Percentiles rank a stretch among this genome's conserved stretches.
Evolutionary conservation across 148 eudicot species (phyloP).

Genomic region (Rhododendron kiyosumense): DNA sequence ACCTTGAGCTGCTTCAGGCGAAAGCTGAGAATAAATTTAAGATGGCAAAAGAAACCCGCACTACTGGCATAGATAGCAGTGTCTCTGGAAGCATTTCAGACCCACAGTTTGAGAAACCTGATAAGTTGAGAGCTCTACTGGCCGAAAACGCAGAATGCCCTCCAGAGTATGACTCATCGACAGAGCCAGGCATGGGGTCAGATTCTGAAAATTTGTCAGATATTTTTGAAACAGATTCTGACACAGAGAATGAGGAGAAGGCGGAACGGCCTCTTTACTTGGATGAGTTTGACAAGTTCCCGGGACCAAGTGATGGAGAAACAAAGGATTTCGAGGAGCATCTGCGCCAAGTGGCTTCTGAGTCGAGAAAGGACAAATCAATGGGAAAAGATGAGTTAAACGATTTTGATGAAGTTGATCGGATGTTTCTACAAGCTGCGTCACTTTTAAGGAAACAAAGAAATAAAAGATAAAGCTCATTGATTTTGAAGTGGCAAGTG

Average conservation of each 20-base stretch:
- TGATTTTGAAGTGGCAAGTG: background rate
- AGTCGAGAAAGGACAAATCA: constrained; percentile 31
- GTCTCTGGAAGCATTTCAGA: constrained; percentile 16
- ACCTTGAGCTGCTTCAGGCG: constrained; percentile 62
- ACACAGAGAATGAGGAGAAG: constrained; percentile 36
- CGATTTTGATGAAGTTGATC: constrained; percentile 83
- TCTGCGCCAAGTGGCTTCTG: constrained; percentile 45
- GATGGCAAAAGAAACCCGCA: constrained; percentile 21
- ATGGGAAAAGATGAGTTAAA: constrained; percentile 31
- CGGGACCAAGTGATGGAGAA: constrained; percentile 28
- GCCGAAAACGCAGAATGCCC: constrained; percentile 31
- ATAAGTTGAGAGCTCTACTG: constrained; percentile 49
- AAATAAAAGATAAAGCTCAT: constrained; percentile 16
- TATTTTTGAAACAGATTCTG: constrained; percentile 84
- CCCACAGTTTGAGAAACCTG: constrained; percentile 33
- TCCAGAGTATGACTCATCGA: constrained; percentile 26
- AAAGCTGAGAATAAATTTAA: constrained; percentile 33
- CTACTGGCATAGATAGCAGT: constrained; percentile 9
- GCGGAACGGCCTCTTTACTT: constrained; percentile 52
- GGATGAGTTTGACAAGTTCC: constrained; percentile 79
- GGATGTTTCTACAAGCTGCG: constrained; percentile 70
- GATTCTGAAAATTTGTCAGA: constrained; percentile 84
- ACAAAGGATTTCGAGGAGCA: constrained; percentile 47
- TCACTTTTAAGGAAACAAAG: constrained; percentile 68
- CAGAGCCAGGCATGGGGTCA: constrained; percentile 40